Conservation (phyloP, 2,329 filamentous ascomycete species). For the Nectriaceae sp. region DNA sequence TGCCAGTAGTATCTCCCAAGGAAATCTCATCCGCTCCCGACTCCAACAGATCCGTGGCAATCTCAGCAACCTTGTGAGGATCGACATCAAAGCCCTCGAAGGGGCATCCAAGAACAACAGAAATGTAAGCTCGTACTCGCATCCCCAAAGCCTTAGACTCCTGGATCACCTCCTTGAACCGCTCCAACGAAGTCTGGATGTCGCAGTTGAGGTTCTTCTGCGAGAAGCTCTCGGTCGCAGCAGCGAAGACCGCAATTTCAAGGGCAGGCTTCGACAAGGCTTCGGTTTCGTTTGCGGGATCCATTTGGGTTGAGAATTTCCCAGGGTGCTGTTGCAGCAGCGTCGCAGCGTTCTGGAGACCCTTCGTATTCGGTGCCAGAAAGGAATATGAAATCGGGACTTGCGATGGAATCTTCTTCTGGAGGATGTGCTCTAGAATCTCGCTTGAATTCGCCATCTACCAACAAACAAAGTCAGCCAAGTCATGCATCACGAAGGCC, state of each 20-base stretch:
- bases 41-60: constrained; percentile 71
- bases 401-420: constrained; percentile 54
- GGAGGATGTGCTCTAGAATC: constrained; percentile 70
- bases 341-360: constrained; percentile 62
- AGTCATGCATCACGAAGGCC: neutral
- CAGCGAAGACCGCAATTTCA: constrained; percentile 81
- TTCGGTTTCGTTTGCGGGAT: constrained; percentile 38
- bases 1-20: constrained; percentile 86
- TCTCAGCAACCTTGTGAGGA: constrained; percentile 63
- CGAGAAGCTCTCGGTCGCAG: constrained; percentile 79
- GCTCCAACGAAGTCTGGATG: constrained; percentile 70
- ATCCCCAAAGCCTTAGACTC: constrained; percentile 65
- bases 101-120: constrained; percentile 78
- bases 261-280: constrained; percentile 49
- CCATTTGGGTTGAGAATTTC: constrained; percentile 53
- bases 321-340: constrained; percentile 55
- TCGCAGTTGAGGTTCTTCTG: constrained; percentile 81
- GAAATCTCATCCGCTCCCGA: constrained; percentile 91
- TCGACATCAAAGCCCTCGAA: constrained; percentile 69
- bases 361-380: constrained; percentile 76
- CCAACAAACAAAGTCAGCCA: constrained; percentile 11
- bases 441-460: constrained; percentile 80
- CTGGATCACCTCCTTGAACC: constrained; percentile 70
- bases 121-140: constrained; percentile 77
- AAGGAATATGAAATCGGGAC: constrained; percentile 73